Evolutionary conservation across 768 basidiomycete species (phyloP), one percentile per base, ranked within the genome.

Genomic region (Daedaleopsis sinensis): DNA sequence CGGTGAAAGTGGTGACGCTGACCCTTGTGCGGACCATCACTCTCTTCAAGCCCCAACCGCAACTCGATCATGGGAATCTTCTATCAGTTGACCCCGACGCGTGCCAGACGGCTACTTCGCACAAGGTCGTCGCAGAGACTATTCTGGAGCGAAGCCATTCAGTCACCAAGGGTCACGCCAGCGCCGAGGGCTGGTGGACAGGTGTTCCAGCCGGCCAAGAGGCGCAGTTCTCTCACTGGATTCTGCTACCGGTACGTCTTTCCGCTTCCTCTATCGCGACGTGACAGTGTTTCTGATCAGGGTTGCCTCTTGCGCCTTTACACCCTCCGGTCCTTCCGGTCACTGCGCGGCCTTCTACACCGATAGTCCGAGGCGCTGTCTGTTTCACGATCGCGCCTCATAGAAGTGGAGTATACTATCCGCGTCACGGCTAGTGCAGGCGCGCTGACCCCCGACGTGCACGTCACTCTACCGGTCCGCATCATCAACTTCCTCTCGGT

Each of bases 181-280:
- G 90, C 44, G 90, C 87, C 23, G 88, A 86, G 67, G 94, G 94
- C 1, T 96, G 93, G 90, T 96, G 94, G 94, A 80, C 85, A 6
- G 95, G 95, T 9, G 86, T 96, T 7, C 74, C 78, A 15, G 77
- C 89, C 3, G 84, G 85, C 1, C 84, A 88, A 63, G 77, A 78
- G 6, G 75, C 80, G 10, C 80, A 85, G 19, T 92, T 94, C 72
- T 80, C 82, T 16, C 88, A 93, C 68, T 85, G 81, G 55, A 79
- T 97, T 8, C 69, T 84, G 10, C 68, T 96, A 44, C 94, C 94
- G 27, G 94, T 95, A 24, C 43, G 18, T 16, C 54, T 9, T 2
- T 19, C 23, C 23, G 15, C 43, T 52, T 37, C 19, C 36, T 43
- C 51, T 12, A 49, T 55, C 27, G 27, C 27, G 7, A 32, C 27